A percentile compares a stretch with the other conserved stretches of the same genome.
phyloP scores from a whole-genome alignment of 257 asterid genomes.

The Penstemon barbatus region DNA sequence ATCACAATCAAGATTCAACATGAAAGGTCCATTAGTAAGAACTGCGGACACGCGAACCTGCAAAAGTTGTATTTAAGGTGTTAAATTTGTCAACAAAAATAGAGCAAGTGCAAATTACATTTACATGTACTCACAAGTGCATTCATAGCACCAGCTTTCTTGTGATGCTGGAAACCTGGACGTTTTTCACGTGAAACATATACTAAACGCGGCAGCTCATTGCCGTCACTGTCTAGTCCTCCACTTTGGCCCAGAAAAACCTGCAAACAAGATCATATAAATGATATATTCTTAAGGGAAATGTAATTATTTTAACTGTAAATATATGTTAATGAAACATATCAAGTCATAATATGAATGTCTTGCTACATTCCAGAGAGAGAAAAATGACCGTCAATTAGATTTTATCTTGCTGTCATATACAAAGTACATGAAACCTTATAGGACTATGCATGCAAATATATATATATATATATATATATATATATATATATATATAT shows the following conservation, averaged over 20 bases:
- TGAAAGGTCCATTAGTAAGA: conserved; percentile 95
- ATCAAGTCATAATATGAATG: conserved; percentile 10
- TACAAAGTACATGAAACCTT: conserved; percentile 7
- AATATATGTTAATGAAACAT: conserved; percentile 10
- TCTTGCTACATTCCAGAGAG: conserved; percentile 1
- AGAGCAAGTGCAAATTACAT: conserved; percentile 12
- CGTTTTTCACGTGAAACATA: conserved; percentile 99
- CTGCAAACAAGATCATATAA: conserved; percentile 43
- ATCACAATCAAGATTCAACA: conserved; percentile 99
- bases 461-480: too few relatives aligned
- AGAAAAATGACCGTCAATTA: conserved; percentile 1
- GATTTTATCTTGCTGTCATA: not conserved
- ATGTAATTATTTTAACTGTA: conserved; percentile 4
- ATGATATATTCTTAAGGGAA: conserved; percentile 18
- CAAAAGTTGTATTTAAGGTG: conserved; percentile 27
- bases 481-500: too few relatives aligned
- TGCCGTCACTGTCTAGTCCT: conserved; percentile 94
- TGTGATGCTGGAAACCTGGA: conserved; percentile 96
- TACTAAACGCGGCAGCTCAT: conserved; percentile 89
- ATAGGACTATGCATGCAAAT: not conserved
- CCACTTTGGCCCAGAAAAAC: conserved; percentile 98
- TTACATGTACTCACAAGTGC: conserved; percentile 68
- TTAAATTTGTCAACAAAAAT: conserved; percentile 21
- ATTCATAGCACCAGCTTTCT: conserved; percentile 99
- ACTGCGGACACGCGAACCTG: conserved; percentile 99